Percentiles rank a stretch among this genome's conserved stretches.
These are phyloP conservation scores for Candida buenavistaensis DNA, from an alignment of 1,139 yeast genomes.

Conservation along the genomic window DNA sequence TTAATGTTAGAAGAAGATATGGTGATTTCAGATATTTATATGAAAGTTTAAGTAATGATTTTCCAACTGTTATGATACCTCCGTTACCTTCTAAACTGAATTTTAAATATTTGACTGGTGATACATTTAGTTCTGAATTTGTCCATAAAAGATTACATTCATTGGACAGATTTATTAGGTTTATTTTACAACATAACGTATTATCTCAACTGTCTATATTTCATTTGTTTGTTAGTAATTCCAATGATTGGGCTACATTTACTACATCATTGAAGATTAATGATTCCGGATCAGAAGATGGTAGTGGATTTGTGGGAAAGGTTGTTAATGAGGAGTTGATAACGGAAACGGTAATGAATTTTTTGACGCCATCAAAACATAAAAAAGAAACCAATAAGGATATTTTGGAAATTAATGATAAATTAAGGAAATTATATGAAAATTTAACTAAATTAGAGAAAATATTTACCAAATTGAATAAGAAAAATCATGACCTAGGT, in stretches of 20 bases:
- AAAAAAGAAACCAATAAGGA: conserved; percentile 74
- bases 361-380: conserved; percentile 72
- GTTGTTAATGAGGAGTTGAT: conserved; percentile 61
- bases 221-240: conserved; percentile 70
- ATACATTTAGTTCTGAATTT: conserved; percentile 77
- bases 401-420: conserved; percentile 79
- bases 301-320: conserved; percentile 36
- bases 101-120: conserved; percentile 93
- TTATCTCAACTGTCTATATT: conserved; percentile 71
- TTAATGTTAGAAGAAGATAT: conserved; percentile 72
- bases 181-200: conserved; percentile 72
- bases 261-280: conserved; percentile 58
- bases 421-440: conserved; percentile 80
- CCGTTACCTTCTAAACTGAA: conserved; percentile 94
- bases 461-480: conserved; percentile 70
- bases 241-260: conserved; percentile 82
- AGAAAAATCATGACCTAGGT: conserved; percentile 71
- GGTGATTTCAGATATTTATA: conserved; percentile 78
- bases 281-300: conserved; percentile 19
- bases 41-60: conserved; percentile 72
- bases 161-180: conserved; percentile 69
- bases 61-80: conserved; percentile 83
- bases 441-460: conserved; percentile 77
- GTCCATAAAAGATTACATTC: conserved; percentile 85
- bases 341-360: conserved; percentile 89